Conservation (phyloP, 1,139 yeast genomes). For the Meyerozyma elateridarum region DNA sequence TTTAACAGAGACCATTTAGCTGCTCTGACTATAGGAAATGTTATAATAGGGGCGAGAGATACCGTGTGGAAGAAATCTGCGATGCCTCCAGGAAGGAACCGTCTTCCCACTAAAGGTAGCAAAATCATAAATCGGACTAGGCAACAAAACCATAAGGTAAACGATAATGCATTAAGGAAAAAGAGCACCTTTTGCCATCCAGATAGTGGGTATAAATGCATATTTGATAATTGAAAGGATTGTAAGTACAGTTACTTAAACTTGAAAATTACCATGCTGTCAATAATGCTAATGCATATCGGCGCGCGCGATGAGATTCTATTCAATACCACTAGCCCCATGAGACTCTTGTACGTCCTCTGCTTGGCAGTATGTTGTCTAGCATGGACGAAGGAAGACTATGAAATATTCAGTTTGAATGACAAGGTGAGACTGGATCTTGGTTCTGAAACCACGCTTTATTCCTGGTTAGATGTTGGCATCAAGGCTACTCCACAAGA, state of each 20-base stretch:
- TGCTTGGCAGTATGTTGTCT: no score
- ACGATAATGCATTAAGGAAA: conserved; percentile 31
- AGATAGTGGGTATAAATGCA: conserved; percentile 31
- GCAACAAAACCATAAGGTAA: conserved; percentile 51
- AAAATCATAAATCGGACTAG: conserved; percentile 46
- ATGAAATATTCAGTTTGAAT: conserved; percentile 75
- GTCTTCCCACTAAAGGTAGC: conserved; percentile 57
- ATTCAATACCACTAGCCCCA: no score
- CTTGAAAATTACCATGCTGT: no score
- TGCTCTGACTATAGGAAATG: conserved; percentile 20
- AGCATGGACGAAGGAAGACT: conserved; percentile 52
- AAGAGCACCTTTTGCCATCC: conserved; percentile 28
- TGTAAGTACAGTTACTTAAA: no score
- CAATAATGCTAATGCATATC: no score
- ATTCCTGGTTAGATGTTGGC: conserved; percentile 56
- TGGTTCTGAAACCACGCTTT: conserved; percentile 62
- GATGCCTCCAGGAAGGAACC: conserved; percentile 64
- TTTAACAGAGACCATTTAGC: conserved; percentile 4
- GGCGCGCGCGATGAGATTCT: no score
- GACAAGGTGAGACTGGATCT: conserved; percentile 61
- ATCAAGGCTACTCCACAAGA: conserved; percentile 53
- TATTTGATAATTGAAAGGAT: no score
- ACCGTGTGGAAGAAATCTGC: conserved; percentile 58
- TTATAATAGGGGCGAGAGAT: conserved; percentile 30
- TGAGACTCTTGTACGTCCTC: no score